phyloP scores from a whole-genome alignment of 495 filamentous ascomycete species.

The Usnea hakonensis region DNA sequence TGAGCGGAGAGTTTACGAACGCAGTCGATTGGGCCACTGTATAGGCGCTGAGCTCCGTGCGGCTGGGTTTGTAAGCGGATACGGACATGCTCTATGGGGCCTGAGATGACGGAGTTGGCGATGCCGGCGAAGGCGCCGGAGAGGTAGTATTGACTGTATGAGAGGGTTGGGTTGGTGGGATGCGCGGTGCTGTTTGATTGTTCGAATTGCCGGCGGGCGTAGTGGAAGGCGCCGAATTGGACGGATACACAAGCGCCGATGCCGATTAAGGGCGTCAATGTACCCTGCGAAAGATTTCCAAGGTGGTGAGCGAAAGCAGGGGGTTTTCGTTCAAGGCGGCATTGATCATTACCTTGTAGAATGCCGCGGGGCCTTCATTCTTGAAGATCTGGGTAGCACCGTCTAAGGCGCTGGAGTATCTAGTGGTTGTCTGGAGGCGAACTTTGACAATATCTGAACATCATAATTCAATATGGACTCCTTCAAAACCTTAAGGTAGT shows the following conservation, averaged over 20 bases:
- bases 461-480: neutral
- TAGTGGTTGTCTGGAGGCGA: constrained; percentile 77
- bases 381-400: constrained; percentile 76
- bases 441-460: constrained; percentile 90
- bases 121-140: constrained; percentile 89
- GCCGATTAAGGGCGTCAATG: constrained; percentile 88
- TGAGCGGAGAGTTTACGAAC: constrained; percentile 69
- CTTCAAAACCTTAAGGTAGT: no score
- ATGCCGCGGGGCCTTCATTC: constrained; percentile 80
- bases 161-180: constrained; percentile 42
- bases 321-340: neutral
- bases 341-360: constrained; percentile 63
- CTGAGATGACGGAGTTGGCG: constrained; percentile 80
- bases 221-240: constrained; percentile 97
- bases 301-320: neutral
- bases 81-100: constrained; percentile 93
- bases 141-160: constrained; percentile 79
- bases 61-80: constrained; percentile 98
- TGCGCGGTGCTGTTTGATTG: constrained; percentile 50
- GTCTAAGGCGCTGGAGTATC: constrained; percentile 72
- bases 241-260: constrained; percentile 97
- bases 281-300: constrained; percentile 44
- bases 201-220: constrained; percentile 79
- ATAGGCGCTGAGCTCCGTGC: constrained; percentile 70
- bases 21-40: constrained; percentile 82